A percentile compares a stretch with the other conserved stretches of the same genome.
These are phyloP conservation scores for Aspergillus hortae DNA, from an alignment of 2,329 filamentous ascomycete species.

Conservation along the genomic window DNA sequence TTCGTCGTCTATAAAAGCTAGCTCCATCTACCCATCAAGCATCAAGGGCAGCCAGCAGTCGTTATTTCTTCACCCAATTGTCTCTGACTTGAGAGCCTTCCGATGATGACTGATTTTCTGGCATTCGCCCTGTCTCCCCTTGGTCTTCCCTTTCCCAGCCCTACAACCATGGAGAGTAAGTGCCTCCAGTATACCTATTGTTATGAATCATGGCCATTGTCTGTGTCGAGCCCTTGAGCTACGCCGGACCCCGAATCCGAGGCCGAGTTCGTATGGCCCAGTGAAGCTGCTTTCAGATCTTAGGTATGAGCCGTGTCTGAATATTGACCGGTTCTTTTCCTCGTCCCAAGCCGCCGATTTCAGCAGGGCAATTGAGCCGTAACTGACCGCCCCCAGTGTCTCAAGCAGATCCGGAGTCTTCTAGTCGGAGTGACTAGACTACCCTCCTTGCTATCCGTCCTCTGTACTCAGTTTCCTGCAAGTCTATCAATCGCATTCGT, in stretches of 20 bases:
- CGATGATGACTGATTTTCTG: too few relatives aligned
- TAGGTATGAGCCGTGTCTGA: background rate
- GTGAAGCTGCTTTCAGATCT: background rate
- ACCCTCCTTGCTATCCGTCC: background rate
- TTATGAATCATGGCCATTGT: conserved; percentile 1
- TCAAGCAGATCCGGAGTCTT: background rate
- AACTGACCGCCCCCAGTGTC: background rate
- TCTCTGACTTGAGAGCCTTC: too few relatives aligned
- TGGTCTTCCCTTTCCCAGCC: conserved; percentile 1
- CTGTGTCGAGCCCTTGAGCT: conserved; percentile 1
- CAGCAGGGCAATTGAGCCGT: background rate
- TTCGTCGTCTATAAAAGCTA: conserved; percentile 2
- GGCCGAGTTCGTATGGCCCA: background rate
- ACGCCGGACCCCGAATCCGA: background rate
- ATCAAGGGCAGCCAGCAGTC: background rate
- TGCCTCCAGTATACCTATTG: background rate
- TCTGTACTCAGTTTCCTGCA: background rate
- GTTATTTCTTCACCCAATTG: conserved; percentile 1
- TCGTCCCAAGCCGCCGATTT: background rate
- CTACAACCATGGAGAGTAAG: background rate
- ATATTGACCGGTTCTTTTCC: conserved; percentile 1
- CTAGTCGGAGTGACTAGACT: background rate
- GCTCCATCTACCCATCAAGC: conserved; percentile 2
- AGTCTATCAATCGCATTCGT: too few relatives aligned
- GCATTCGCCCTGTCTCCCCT: too few relatives aligned